Conservation (phyloP, 176 grass and related monocot genomes). For the Pontederia paniculata region DNA sequence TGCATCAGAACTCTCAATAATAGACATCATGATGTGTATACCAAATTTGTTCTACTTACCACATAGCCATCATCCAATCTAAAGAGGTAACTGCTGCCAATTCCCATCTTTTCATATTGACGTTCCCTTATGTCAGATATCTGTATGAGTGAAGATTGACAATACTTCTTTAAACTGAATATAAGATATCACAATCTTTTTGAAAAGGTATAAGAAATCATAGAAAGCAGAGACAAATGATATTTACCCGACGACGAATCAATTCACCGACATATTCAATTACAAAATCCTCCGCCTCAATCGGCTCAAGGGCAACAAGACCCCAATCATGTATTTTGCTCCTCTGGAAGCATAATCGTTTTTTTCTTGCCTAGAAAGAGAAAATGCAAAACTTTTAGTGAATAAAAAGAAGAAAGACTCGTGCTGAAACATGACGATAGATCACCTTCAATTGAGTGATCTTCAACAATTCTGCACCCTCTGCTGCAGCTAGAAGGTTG, state of each 20-base stretch:
- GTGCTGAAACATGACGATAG: background rate
- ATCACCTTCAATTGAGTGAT: slow-evolving; percentile 72
- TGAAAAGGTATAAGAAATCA: background rate
- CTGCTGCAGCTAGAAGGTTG: slow-evolving; percentile 64
- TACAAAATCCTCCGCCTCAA: slow-evolving; percentile 92
- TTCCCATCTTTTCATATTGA: slow-evolving; percentile 85
- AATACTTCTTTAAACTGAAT: slow-evolving; percentile 1
- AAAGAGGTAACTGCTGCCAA: slow-evolving; percentile 96
- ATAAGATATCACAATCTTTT: background rate
- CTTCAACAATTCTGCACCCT: slow-evolving; percentile 75
- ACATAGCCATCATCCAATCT: slow-evolving; percentile 94
- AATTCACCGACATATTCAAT: slow-evolving; percentile 98
- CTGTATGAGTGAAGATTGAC: slow-evolving; percentile 32
- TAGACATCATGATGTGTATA: background rate
- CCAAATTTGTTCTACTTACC: slow-evolving; percentile 34
- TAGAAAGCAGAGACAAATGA: slow-evolving; percentile 25
- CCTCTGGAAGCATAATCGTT: slow-evolving; percentile 81
- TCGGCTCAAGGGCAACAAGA: slow-evolving; percentile 79
- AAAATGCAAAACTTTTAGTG: slow-evolving; percentile 12
- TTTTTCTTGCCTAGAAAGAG: slow-evolving; percentile 74
- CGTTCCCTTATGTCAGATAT: slow-evolving; percentile 78
- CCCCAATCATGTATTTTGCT: slow-evolving; percentile 99
- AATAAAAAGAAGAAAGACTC: slow-evolving; percentile 12
- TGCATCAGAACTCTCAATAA: no score
- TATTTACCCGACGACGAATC: slow-evolving; percentile 62